Evolutionary conservation across 768 basidiomycete species (phyloP).

Genomic region (Mycena pura): DNA sequence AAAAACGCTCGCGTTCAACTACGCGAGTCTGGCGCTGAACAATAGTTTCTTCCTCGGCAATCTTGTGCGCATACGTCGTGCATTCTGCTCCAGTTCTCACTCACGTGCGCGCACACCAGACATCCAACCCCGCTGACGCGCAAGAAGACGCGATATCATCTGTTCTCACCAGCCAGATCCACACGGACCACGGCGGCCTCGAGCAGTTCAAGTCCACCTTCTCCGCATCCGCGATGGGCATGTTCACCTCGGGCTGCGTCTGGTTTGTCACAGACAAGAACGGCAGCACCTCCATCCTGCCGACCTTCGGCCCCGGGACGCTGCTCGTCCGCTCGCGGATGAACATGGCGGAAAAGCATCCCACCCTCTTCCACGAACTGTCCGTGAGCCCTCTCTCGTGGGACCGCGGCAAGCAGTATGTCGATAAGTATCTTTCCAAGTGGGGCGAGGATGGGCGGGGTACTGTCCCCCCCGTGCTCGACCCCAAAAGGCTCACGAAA

Average conservation of each 20-base stretch:
- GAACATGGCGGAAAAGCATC: constrained; percentile 37
- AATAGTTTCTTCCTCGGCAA: constrained; percentile 93
- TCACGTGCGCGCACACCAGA: constrained; percentile 35
- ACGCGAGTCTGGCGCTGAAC: constrained; percentile 91
- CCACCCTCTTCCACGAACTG: constrained; percentile 14
- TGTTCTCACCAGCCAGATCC: constrained; percentile 43
- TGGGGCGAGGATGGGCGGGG: constrained; percentile 17
- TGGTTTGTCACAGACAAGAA: constrained; percentile 83
- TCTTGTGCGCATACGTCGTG: no score
- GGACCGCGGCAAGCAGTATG: constrained; percentile 14
- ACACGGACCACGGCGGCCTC: constrained; percentile 64
- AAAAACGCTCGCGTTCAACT: constrained; percentile 81
- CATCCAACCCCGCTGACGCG: constrained; percentile 37
- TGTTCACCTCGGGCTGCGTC: constrained; percentile 81
- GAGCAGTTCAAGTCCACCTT: constrained; percentile 76
- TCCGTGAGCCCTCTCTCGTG: constrained; percentile 1
- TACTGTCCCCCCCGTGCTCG: not conserved
- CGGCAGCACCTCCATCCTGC: constrained; percentile 71
- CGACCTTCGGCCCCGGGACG: constrained; percentile 90
- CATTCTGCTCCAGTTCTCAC: not conserved
- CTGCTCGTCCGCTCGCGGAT: constrained; percentile 73
- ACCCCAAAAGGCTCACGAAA: not conserved
- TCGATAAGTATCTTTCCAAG: constrained; percentile 17
- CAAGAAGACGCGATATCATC: constrained; percentile 48
- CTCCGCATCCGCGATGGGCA: constrained; percentile 76